phyloP scores from a whole-genome alignment of 331 rosid genomes.

The Pyracantha coccinea region DNA sequence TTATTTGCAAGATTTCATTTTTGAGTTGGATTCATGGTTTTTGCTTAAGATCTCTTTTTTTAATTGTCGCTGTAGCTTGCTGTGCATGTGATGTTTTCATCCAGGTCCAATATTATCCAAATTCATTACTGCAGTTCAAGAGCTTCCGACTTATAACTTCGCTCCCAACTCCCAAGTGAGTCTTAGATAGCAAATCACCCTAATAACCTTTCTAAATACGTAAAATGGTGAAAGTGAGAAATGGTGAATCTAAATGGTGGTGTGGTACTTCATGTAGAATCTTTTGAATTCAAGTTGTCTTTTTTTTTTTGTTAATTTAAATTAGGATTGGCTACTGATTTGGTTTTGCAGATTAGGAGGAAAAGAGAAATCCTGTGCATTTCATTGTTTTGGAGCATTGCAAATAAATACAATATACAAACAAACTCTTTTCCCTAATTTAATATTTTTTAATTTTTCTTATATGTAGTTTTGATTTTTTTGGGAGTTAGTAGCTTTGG shows the following conservation, averaged over 20 bases:
- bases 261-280: too few relatives aligned
- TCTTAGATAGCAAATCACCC: conserved; percentile 14
- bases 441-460: too few relatives aligned
- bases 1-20: too few relatives aligned
- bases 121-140: conserved; percentile 62
- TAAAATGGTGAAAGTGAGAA: conserved; percentile 5
- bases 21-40: too few relatives aligned
- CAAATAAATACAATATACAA: not conserved
- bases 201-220: conserved; percentile 13
- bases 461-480: too few relatives aligned
- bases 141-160: conserved; percentile 84
- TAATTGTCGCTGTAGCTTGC: conserved; percentile 4
- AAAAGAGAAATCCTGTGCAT: not conserved
- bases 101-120: conserved; percentile 93
- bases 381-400: not conserved
- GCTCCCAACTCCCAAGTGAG: conserved; percentile 59
- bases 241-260: too few relatives aligned
- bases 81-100: conserved; percentile 16
- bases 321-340: too few relatives aligned
- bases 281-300: too few relatives aligned
- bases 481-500: too few relatives aligned
- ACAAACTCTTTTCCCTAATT: too few relatives aligned
- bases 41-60: not conserved
- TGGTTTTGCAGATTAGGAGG: not conserved
- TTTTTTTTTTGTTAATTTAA: too few relatives aligned